A percentile compares a stretch with the other conserved stretches of the same genome.
Conservation (phyloP, 2,329 filamentous ascomycete genomes). For the Pezicula radicicola region DNA sequence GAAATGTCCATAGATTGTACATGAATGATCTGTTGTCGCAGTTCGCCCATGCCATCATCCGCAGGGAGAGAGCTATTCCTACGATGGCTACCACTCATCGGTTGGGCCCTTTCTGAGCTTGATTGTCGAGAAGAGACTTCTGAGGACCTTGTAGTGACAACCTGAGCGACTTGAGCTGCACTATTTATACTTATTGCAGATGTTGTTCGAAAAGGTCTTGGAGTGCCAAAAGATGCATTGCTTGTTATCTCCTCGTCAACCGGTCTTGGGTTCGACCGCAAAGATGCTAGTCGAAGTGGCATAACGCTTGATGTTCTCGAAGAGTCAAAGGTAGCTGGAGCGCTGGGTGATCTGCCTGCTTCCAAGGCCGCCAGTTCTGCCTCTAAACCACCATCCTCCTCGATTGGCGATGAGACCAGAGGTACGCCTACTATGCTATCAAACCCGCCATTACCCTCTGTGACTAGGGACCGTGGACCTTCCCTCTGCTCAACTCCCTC, state of each 20-base stretch:
- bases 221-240: slow-evolving; percentile 21
- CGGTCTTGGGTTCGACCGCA: slow-evolving; percentile 13
- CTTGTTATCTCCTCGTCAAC: slow-evolving; percentile 22
- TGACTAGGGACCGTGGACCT: slow-evolving; percentile 1
- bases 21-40: slow-evolving; percentile 65
- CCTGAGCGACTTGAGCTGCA: slow-evolving; percentile 2
- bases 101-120: slow-evolving; percentile 14
- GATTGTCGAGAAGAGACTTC: slow-evolving; percentile 20
- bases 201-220: slow-evolving; percentile 19
- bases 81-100: slow-evolving; percentile 11
- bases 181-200: slow-evolving; percentile 13
- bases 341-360: slow-evolving; percentile 7
- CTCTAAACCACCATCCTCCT: slow-evolving; percentile 20
- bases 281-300: slow-evolving; percentile 13
- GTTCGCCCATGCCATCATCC: slow-evolving; percentile 72
- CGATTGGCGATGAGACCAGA: slow-evolving; percentile 20
- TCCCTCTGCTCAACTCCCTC: slow-evolving; percentile 19
- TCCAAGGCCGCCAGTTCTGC: slow-evolving; percentile 16
- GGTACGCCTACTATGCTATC: slow-evolving; percentile 11
- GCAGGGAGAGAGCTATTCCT: slow-evolving; percentile 47
- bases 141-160: slow-evolving; percentile 17
- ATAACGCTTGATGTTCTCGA: neutral
- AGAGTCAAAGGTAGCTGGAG: slow-evolving; percentile 3
- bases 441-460: neutral
- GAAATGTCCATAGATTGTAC: slow-evolving; percentile 62